Conservation (phyloP, 2,329 filamentous ascomycete species). For the Coniochaeta sp. region DNA sequence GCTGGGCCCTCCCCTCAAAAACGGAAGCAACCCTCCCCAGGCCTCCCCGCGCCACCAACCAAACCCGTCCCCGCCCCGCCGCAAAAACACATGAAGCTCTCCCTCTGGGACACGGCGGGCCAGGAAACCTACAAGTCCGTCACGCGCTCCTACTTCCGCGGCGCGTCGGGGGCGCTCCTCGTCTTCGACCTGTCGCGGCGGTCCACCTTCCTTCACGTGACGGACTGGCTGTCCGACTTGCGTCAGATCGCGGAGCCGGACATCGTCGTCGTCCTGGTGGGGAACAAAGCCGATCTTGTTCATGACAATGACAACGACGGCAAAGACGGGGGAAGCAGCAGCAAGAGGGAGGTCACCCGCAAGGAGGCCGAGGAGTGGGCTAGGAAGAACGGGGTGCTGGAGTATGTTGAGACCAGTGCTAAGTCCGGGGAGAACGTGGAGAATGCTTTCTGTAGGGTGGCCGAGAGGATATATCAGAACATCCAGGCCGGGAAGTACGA, state of each 20-base stretch:
- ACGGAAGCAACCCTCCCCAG: slow-evolving; percentile 15
- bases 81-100: slow-evolving; percentile 84
- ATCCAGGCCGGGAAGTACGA: slow-evolving; percentile 95
- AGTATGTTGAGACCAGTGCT: slow-evolving; percentile 93
- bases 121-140: slow-evolving; percentile 98
- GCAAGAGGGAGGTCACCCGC: slow-evolving; percentile 69
- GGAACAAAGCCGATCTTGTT: slow-evolving; percentile 87
- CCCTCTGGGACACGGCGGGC: slow-evolving; percentile 91
- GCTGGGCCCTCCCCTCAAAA: slow-evolving; percentile 3
- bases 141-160: slow-evolving; percentile 88
- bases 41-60: slow-evolving; percentile 46
- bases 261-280: slow-evolving; percentile 89
- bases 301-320: slow-evolving; percentile 24
- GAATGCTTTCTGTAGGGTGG: slow-evolving; percentile 84
- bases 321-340: slow-evolving; percentile 25
- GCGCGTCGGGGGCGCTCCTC: slow-evolving; percentile 63
- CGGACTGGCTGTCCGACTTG: slow-evolving; percentile 89
- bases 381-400: slow-evolving; percentile 71
- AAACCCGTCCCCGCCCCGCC: slow-evolving; percentile 19
- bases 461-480: slow-evolving; percentile 92
- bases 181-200: slow-evolving; percentile 92
- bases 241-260: slow-evolving; percentile 92
- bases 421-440: slow-evolving; percentile 96
- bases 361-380: slow-evolving; percentile 91
- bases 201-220: slow-evolving; percentile 80